These are phyloP conservation scores for Thielaviopsis ethacetica DNA, from an alignment of 2,329 filamentous ascomycete genomes.

Conservation along the genomic window DNA sequence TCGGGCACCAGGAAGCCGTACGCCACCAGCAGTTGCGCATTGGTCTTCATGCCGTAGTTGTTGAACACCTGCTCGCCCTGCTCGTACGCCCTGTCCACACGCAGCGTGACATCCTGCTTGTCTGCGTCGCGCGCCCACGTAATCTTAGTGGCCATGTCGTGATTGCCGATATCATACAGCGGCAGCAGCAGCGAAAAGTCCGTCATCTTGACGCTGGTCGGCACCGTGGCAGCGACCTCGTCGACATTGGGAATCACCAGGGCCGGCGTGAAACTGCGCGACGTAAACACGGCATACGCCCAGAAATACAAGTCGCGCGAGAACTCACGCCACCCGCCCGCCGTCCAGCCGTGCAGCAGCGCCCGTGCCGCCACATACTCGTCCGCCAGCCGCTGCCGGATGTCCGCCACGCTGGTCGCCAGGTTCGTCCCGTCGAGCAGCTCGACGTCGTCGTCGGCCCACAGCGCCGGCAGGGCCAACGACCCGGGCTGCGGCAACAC, in stretches of 20 bases:
- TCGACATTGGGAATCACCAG: conserved; percentile 30
- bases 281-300: conserved; percentile 49
- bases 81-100: conserved; percentile 25
- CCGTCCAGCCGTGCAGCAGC: conserved; percentile 22
- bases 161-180: conserved; percentile 56
- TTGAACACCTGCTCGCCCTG: conserved; percentile 45
- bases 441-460: conserved; percentile 41
- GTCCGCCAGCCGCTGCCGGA: conserved; percentile 26
- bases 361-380: conserved; percentile 25
- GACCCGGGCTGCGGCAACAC: conserved; percentile 47
- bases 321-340: conserved; percentile 21
- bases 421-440: conserved; percentile 39
- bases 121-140: conserved; percentile 36
- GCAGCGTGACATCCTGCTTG: conserved; percentile 25
- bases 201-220: conserved; percentile 22
- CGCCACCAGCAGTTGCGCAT: conserved; percentile 49
- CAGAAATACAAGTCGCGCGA: conserved; percentile 40
- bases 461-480: conserved; percentile 43
- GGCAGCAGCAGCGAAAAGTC: conserved; percentile 55
- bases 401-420: conserved; percentile 31
- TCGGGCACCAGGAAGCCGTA: conserved; percentile 44
- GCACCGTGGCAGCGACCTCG: conserved; percentile 14
- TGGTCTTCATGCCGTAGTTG: conserved; percentile 61
- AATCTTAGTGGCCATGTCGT: conserved; percentile 42
- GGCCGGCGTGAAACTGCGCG: conserved; percentile 46